Percentiles rank a stretch among this genome's conserved stretches.
Conservation (phyloP, 768 basidiomycete species). For the Pulveroboletus sp. region DNA sequence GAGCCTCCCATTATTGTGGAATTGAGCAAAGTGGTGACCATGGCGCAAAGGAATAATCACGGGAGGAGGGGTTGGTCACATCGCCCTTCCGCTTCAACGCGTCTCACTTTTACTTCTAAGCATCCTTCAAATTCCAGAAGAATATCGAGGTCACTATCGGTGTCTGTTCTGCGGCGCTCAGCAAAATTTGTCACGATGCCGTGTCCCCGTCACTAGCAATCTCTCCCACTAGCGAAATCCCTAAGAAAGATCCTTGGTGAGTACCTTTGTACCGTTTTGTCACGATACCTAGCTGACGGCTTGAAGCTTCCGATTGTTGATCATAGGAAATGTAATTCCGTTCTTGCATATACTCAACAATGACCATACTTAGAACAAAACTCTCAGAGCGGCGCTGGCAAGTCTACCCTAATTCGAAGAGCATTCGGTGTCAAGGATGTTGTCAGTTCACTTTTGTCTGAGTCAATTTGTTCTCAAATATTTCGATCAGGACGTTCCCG, state of each 20-base stretch:
- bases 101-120: not conserved
- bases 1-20: not conserved
- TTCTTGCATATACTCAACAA: not conserved
- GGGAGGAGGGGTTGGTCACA: not conserved
- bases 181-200: too few species aligned
- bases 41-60: not conserved
- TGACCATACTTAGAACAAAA: not conserved
- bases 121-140: not conserved
- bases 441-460: not conserved
- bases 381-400: not conserved
- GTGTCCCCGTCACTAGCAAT: too few species aligned
- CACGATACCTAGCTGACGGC: not conserved
- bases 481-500: not conserved
- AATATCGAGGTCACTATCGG: not conserved
- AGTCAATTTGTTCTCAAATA: not conserved
- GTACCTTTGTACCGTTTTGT: not conserved
- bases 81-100: not conserved
- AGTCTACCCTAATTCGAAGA: not conserved
- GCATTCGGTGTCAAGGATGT: not conserved
- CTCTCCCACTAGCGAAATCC: too few species aligned
- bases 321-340: conserved; percentile 2
- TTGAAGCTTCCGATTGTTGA: not conserved
- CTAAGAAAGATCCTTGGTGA: too few species aligned
- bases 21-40: not conserved
- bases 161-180: not conserved